Evolutionary conservation across 345 rosid genomes (phyloP).

Genomic region (Eucalyptus shirleyi): DNA sequence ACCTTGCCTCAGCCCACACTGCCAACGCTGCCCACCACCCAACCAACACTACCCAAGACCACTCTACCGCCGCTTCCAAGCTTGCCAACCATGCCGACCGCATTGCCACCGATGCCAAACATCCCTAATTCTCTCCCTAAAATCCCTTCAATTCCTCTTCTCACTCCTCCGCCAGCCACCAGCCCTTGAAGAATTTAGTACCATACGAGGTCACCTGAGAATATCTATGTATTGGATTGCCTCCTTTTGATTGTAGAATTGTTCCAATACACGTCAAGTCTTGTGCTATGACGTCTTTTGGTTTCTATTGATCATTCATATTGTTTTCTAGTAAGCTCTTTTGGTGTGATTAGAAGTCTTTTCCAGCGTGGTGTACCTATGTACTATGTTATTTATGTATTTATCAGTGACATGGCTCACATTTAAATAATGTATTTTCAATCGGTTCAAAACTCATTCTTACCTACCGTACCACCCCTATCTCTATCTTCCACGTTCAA

Average conservation of each 20-base stretch:
- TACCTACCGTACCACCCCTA: neutral
- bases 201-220: neutral
- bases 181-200: neutral
- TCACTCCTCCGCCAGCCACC: neutral
- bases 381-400: neutral
- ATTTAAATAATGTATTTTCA: neutral
- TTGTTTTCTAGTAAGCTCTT: neutral
- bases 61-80: neutral
- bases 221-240: neutral
- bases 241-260: neutral
- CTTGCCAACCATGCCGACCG: neutral
- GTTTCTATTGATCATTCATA: neutral
- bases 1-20: neutral
- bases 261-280: neutral
- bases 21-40: neutral
- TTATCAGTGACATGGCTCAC: neutral
- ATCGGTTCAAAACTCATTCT: neutral
- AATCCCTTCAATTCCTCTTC: neutral
- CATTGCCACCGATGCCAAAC: neutral
- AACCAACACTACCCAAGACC: neutral
- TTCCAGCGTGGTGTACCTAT: neutral
- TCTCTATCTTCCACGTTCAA: neutral
- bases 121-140: neutral
- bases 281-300: neutral
- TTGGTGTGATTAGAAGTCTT: neutral